These are phyloP conservation scores for Cyclotella baltica DNA, from an alignment of 108 stramenopile species.

Conservation along the genomic window DNA sequence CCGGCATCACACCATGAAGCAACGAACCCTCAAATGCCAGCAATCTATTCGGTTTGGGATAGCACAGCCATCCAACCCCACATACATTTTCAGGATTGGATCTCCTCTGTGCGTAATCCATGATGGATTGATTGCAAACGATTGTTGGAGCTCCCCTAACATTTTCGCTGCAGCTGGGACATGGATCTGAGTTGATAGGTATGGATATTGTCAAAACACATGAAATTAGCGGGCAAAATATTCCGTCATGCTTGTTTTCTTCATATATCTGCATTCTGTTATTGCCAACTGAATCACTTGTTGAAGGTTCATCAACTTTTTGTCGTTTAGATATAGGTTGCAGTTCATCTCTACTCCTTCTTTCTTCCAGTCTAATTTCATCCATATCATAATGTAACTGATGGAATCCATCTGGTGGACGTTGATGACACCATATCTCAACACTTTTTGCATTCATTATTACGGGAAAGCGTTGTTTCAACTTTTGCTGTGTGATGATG, in stretches of 20 bases:
- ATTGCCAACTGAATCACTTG: background rate
- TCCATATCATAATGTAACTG: conserved; percentile 58
- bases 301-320: background rate
- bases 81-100: background rate
- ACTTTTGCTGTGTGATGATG: conserved; percentile 37
- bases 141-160: conserved; percentile 48
- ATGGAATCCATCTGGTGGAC: conserved; percentile 49
- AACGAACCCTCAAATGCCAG: conserved; percentile 63
- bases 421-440: conserved; percentile 57
- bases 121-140: conserved; percentile 47
- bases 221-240: conserved; percentile 47
- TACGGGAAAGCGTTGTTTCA: conserved; percentile 28
- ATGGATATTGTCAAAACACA: conserved; percentile 49
- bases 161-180: conserved; percentile 14
- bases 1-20: conserved; percentile 70
- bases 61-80: conserved; percentile 48
- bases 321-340: conserved; percentile 14
- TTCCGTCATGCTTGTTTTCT: conserved; percentile 2
- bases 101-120: background rate
- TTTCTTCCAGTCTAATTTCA: conserved; percentile 35
- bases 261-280: background rate
- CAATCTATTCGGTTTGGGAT: conserved; percentile 47
- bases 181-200: conserved; percentile 24
- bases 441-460: conserved; percentile 44
- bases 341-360: conserved; percentile 1